phyloP scores from a whole-genome alignment of 2,329 filamentous ascomycete species.

The Alternaria sp. region DNA sequence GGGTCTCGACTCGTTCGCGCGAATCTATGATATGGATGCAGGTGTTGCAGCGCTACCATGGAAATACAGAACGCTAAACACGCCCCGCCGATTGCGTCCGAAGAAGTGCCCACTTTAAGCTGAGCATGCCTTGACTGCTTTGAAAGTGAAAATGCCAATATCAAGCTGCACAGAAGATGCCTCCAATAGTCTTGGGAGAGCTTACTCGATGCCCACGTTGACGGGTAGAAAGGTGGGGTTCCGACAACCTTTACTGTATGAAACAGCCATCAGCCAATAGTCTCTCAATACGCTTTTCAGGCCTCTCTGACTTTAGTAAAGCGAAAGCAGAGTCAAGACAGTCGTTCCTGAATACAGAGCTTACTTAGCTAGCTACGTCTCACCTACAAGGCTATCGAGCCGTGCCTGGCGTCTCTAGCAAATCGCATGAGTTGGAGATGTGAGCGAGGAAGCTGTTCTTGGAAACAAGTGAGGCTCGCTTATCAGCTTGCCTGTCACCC shows the following conservation, averaged over 20 bases:
- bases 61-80: neutral
- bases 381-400: neutral
- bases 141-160: neutral
- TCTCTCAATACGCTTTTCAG: neutral
- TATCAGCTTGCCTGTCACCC: neutral
- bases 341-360: neutral
- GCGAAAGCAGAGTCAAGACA: neutral
- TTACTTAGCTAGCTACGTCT: slow-evolving; percentile 4
- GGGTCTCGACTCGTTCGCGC: neutral
- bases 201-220: neutral
- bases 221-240: slow-evolving; percentile 3
- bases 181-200: neutral
- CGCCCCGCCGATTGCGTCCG: neutral
- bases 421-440: neutral
- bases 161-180: neutral
- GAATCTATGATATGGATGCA: neutral
- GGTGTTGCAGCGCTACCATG: neutral
- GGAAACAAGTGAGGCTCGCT: neutral
- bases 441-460: neutral
- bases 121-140: neutral
- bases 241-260: neutral
- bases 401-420: neutral
- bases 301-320: neutral
- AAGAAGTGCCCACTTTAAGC: neutral
- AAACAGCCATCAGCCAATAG: slow-evolving; percentile 2